These are phyloP conservation scores for Aurinia saxatilis DNA, from an alignment of 345 rosid species.

Conservation along the genomic window DNA sequence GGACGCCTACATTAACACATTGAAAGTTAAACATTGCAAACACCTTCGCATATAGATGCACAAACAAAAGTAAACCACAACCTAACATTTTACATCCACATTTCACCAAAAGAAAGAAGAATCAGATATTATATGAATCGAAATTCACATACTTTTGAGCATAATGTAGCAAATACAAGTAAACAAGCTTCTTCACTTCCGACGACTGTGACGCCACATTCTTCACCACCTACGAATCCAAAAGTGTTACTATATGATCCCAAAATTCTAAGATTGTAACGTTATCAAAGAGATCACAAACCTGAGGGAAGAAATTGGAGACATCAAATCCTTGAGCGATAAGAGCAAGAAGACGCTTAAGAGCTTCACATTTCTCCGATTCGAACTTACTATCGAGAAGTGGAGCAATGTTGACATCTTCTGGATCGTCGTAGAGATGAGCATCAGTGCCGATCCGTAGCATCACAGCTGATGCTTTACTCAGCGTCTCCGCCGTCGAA, in stretches of 20 bases:
- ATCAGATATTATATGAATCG: background rate
- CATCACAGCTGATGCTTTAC: constrained; percentile 87
- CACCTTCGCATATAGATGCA: background rate
- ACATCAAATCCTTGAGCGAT: constrained; percentile 94
- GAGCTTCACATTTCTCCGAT: constrained; percentile 93
- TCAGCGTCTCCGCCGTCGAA: constrained; percentile 70
- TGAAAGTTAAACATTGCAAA: no score
- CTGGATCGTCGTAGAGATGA: constrained; percentile 95
- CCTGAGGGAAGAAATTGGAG: constrained; percentile 98
- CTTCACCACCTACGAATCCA: constrained; percentile 79
- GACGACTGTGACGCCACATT: constrained; percentile 89
- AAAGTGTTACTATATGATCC: no score
- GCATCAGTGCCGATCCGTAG: constrained; percentile 93
- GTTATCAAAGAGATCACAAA: constrained; percentile 3
- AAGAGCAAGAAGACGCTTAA: constrained; percentile 89
- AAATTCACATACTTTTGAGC: constrained; percentile 67
- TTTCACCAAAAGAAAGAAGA: background rate
- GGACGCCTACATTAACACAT: constrained; percentile 60
- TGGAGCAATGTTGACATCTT: constrained; percentile 76
- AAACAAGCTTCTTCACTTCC: constrained; percentile 96
- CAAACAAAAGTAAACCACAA: no score
- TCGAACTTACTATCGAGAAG: constrained; percentile 91
- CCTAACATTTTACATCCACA: no score
- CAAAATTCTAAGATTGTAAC: no score
- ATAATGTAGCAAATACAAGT: constrained; percentile 88